Conservation (phyloP, 148 eudicot genomes). For the Camellia japonica region DNA sequence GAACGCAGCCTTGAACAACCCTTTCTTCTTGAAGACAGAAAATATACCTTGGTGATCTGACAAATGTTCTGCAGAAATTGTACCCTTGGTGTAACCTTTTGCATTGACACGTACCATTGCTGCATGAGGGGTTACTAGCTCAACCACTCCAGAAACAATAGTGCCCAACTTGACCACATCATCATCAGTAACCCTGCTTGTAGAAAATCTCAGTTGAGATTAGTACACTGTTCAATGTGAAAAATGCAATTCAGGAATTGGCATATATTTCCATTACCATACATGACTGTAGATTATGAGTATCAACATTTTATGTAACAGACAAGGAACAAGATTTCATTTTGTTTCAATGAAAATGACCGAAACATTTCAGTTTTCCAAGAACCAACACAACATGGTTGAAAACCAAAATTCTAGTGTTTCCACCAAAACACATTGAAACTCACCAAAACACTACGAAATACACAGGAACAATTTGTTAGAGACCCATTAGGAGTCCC, state of each 20-base stretch:
- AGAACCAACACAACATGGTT: too few relatives aligned
- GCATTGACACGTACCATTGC: constrained; percentile 52
- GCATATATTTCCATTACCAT: background rate
- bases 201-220: background rate
- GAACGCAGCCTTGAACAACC: constrained; percentile 7
- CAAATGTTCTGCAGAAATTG: constrained; percentile 73
- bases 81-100: constrained; percentile 68
- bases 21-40: constrained; percentile 4
- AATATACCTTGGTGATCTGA: constrained; percentile 77
- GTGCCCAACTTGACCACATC: constrained; percentile 69
- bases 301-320: too few relatives aligned
- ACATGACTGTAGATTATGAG: background rate
- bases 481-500: too few relatives aligned
- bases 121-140: constrained; percentile 55
- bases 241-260: too few relatives aligned
- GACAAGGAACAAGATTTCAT: too few relatives aligned
- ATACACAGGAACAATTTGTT: too few relatives aligned
- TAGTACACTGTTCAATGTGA: background rate
- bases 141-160: constrained; percentile 84
- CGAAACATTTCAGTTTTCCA: too few relatives aligned
- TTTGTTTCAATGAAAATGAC: too few relatives aligned
- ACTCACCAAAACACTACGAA: too few relatives aligned
- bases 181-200: constrained; percentile 48
- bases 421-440: too few relatives aligned
- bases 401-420: too few relatives aligned